Evolutionary conservation across 2,329 filamentous ascomycete species (phyloP).

Genomic region (Arthrobotrys pseudoclavata): DNA sequence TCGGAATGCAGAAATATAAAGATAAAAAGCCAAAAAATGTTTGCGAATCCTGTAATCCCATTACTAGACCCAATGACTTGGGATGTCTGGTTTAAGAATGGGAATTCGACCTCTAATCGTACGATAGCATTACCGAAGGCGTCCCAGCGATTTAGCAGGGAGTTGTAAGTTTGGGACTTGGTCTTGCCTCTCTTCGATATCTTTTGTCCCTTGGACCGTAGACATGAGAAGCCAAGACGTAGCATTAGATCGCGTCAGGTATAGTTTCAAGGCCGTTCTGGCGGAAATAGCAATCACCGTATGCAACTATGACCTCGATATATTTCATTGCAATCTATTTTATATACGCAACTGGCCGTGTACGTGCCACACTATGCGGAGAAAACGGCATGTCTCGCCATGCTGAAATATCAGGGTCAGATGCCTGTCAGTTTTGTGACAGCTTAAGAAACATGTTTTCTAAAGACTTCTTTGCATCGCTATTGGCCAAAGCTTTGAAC

Average conservation of each 20-base stretch:
- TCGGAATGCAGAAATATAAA: slow-evolving; percentile 62
- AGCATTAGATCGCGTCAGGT: slow-evolving; percentile 64
- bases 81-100: slow-evolving; percentile 16
- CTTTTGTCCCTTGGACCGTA: slow-evolving; percentile 58
- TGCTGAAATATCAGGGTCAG: slow-evolving; percentile 8
- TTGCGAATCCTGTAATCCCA: slow-evolving; percentile 4
- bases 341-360: slow-evolving; percentile 64
- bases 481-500: slow-evolving; percentile 1
- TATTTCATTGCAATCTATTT: slow-evolving; percentile 65
- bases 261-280: slow-evolving; percentile 64
- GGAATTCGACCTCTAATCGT: slow-evolving; percentile 46
- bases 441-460: slow-evolving; percentile 21
- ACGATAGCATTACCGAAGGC: slow-evolving; percentile 26
- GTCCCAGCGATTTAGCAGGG: slow-evolving; percentile 1
- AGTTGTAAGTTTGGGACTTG: not conserved
- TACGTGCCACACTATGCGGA: slow-evolving; percentile 62
- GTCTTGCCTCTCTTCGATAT: slow-evolving; percentile 8
- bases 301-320: slow-evolving; percentile 64
- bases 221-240: slow-evolving; percentile 64
- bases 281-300: slow-evolving; percentile 64
- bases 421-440: not conserved
- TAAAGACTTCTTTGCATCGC: slow-evolving; percentile 10
- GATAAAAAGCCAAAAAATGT: slow-evolving; percentile 39
- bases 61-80: not conserved
- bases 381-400: slow-evolving; percentile 63